Conservation (phyloP, 352 stramenopile species). For the Blastocystis sp. region DNA sequence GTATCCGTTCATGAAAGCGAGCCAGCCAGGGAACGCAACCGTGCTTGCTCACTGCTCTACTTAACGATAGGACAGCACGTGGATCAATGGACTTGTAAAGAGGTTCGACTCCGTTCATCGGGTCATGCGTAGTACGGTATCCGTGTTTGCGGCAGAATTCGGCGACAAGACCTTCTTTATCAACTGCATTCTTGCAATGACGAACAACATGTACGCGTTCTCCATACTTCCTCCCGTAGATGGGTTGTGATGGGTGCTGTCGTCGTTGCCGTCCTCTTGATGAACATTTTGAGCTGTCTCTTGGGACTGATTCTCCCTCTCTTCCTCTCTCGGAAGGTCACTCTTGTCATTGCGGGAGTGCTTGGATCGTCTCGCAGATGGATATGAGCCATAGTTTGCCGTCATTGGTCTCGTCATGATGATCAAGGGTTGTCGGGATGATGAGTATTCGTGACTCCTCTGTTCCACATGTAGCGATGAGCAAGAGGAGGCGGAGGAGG, state of each 20-base stretch:
- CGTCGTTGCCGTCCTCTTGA: neutral
- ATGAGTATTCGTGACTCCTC: neutral
- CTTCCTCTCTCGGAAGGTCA: neutral
- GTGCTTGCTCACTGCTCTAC: no score
- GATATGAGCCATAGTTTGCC: neutral
- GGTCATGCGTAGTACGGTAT: neutral
- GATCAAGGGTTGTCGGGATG: neutral
- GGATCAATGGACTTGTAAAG: neutral
- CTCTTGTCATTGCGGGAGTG: neutral
- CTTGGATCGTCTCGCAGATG: neutral
- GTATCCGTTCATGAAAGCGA: no score
- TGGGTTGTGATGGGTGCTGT: neutral
- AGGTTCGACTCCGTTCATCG: neutral
- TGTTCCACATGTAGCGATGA: neutral
- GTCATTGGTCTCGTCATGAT: neutral
- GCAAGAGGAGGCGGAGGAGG: neutral
- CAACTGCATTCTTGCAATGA: slow-evolving; percentile 18
- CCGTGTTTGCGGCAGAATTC: neutral
- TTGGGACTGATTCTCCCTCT: neutral
- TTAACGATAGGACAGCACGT: neutral
- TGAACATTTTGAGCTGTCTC: neutral
- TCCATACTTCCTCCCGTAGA: neutral
- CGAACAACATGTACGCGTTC: neutral
- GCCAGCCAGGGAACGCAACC: no score
- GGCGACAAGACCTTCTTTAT: slow-evolving; percentile 10